Percentiles rank a stretch among this genome's conserved stretches.
phyloP scores from a whole-genome alignment of 2,329 filamentous ascomycete genomes.

The Aspergillus sergii region DNA sequence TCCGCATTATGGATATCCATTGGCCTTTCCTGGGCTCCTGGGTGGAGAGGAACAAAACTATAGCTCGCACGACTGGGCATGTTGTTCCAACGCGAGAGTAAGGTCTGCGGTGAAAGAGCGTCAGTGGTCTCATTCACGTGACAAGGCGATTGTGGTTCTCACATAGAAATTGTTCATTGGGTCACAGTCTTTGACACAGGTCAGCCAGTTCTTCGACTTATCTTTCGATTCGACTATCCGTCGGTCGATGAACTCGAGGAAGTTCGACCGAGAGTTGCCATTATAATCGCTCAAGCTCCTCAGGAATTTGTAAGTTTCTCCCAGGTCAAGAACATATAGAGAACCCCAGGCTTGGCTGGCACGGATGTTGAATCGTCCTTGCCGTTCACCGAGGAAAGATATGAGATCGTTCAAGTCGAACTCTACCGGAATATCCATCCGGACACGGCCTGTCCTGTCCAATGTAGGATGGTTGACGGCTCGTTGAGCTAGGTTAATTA shows the following conservation, averaged over 20 bases:
- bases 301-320: constrained; percentile 45
- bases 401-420: constrained; percentile 44
- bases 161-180: constrained; percentile 45
- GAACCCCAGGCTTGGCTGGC: constrained; percentile 46
- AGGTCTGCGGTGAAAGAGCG: constrained; percentile 30
- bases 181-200: constrained; percentile 44
- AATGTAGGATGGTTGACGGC: constrained; percentile 46
- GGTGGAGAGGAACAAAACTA: constrained; percentile 39
- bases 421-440: constrained; percentile 44
- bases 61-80: constrained; percentile 51
- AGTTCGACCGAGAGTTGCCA: constrained; percentile 41
- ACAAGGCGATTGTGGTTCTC: constrained; percentile 22
- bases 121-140: constrained; percentile 5
- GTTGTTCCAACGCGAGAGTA: constrained; percentile 48
- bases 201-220: constrained; percentile 48
- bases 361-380: constrained; percentile 47
- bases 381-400: constrained; percentile 39
- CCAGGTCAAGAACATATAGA: constrained; percentile 46
- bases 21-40: constrained; percentile 33
- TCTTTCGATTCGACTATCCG: constrained; percentile 48
- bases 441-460: constrained; percentile 37
- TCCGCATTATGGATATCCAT: constrained; percentile 43
- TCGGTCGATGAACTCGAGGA: constrained; percentile 48
- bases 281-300: constrained; percentile 42
- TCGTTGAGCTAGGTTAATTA: constrained; percentile 41